Evolutionary conservation across 306 rosid genomes (phyloP).

Genomic region (Cicer cuneatum): DNA sequence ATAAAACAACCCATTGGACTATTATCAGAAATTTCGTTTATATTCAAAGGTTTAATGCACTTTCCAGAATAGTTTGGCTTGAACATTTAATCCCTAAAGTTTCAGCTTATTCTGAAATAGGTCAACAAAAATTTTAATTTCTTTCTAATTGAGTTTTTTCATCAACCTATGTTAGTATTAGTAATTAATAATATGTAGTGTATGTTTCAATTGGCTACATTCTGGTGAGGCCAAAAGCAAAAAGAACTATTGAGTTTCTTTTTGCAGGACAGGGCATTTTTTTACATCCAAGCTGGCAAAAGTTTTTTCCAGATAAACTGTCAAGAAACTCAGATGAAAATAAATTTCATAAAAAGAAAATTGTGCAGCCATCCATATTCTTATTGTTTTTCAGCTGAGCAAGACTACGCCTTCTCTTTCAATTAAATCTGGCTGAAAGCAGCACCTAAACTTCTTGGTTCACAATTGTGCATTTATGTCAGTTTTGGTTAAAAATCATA

Average conservation of each 20-base stretch:
- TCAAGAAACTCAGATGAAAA: too few relatives aligned
- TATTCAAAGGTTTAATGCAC: neutral
- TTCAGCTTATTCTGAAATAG: neutral
- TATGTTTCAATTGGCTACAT: neutral
- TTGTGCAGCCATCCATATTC: too few relatives aligned
- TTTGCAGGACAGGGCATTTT: too few relatives aligned
- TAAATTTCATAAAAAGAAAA: too few relatives aligned
- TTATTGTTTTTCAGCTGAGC: neutral
- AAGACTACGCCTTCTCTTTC: neutral
- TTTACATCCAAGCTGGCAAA: too few relatives aligned
- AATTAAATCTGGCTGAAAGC: neutral
- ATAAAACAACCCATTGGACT: neutral
- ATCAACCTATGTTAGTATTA: neutral
- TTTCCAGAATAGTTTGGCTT: neutral
- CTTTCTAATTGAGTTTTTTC: neutral
- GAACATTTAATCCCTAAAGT: neutral
- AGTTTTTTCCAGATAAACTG: too few relatives aligned
- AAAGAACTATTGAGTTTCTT: neutral
- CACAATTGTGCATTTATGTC: neutral
- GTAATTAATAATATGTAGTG: neutral
- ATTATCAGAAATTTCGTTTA: too few relatives aligned
- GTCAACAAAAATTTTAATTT: neutral
- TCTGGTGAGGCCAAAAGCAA: neutral
- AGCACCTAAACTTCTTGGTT: neutral
- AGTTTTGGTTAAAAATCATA: neutral